Evolutionary conservation across 1,139 yeast species (phyloP).

Genomic region (Sugiyamaella grinbergsii): DNA sequence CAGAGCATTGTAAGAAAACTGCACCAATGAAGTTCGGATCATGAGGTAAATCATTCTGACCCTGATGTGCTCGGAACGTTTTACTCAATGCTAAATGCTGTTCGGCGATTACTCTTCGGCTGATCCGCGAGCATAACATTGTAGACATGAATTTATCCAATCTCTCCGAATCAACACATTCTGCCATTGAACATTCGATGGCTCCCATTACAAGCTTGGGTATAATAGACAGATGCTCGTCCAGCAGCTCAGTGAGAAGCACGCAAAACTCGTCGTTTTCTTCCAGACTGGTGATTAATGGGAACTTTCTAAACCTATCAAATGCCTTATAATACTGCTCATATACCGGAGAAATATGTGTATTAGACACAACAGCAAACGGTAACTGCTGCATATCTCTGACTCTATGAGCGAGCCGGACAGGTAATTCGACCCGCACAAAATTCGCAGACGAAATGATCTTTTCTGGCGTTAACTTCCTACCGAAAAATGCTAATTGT

Average conservation of each 20-base stretch:
- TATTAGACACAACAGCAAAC: constrained; percentile 79
- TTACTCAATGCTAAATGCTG: constrained; percentile 81
- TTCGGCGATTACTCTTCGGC: constrained; percentile 86
- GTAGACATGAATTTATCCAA: constrained; percentile 75
- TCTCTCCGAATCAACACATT: constrained; percentile 60
- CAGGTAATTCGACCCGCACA: constrained; percentile 81
- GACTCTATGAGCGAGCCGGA: constrained; percentile 77
- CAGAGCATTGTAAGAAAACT: constrained; percentile 76
- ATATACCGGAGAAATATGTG: constrained; percentile 82
- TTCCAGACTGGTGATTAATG: constrained; percentile 62
- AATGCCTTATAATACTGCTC: constrained; percentile 87
- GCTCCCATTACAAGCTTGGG: constrained; percentile 95
- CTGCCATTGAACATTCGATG: constrained; percentile 70
- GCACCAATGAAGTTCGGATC: constrained; percentile 82
- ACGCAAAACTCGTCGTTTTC: constrained; percentile 76
- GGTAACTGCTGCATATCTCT: constrained; percentile 80
- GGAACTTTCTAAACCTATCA: constrained; percentile 76
- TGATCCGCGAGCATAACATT: constrained; percentile 79
- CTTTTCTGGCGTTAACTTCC: constrained; percentile 74
- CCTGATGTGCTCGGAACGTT: constrained; percentile 48
- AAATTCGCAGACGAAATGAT: constrained; percentile 81
- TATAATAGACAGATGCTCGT: constrained; percentile 74
- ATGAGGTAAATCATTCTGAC: constrained; percentile 32
- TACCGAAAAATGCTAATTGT: constrained; percentile 88
- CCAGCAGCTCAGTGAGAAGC: constrained; percentile 60